phyloP scores from a whole-genome alignment of 2,329 filamentous ascomycete species.

The Phialocephala subalpina region DNA sequence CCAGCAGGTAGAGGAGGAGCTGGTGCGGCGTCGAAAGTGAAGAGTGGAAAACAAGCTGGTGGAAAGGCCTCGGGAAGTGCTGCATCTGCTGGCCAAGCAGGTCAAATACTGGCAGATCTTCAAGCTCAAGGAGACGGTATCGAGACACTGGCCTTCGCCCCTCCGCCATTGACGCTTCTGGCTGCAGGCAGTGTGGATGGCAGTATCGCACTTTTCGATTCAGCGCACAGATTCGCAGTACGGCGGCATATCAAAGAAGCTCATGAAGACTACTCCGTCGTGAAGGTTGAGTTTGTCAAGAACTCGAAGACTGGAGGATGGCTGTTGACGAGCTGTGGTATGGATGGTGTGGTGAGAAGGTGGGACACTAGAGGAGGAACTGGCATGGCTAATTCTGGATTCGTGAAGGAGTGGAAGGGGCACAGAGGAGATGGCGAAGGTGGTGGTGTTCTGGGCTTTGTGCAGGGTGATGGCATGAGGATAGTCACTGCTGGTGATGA shows the following conservation, averaged over 20 bases:
- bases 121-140: slow-evolving; percentile 82
- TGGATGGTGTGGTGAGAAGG: slow-evolving; percentile 88
- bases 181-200: slow-evolving; percentile 76
- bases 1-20: slow-evolving; percentile 18
- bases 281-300: slow-evolving; percentile 88
- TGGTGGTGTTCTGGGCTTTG: slow-evolving; percentile 89
- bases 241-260: slow-evolving; percentile 82
- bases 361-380: slow-evolving; percentile 84
- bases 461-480: slow-evolving; percentile 79
- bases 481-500: slow-evolving; percentile 95
- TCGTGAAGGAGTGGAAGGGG: slow-evolving; percentile 89
- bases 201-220: slow-evolving; percentile 87
- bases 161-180: slow-evolving; percentile 59
- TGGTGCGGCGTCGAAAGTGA: slow-evolving; percentile 29
- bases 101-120: slow-evolving; percentile 82
- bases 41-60: slow-evolving; percentile 45
- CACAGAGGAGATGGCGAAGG: slow-evolving; percentile 86
- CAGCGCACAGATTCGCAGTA: slow-evolving; percentile 85
- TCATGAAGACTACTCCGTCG: slow-evolving; percentile 88
- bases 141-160: slow-evolving; percentile 77
- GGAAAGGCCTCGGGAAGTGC: slow-evolving; percentile 49
- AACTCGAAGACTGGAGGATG: slow-evolving; percentile 59
- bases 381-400: slow-evolving; percentile 70
- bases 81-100: slow-evolving; percentile 59
- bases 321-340: slow-evolving; percentile 86